Conservation (phyloP, 73 alveolate species). For the Tetrahymena malaccensis region DNA sequence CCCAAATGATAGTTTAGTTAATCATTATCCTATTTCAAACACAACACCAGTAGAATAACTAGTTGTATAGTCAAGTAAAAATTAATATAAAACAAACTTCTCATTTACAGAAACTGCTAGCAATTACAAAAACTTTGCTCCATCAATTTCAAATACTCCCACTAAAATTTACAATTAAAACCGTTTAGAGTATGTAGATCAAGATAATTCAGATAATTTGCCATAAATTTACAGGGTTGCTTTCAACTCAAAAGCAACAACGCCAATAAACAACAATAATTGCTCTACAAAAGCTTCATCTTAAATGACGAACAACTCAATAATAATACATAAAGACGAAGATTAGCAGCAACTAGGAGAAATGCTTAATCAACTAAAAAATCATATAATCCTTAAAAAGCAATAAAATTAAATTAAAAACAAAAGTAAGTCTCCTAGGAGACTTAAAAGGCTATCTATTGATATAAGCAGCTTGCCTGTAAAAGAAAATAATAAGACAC, state of each 20-base stretch:
- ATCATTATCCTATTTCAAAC: not conserved
- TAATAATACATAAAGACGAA: not conserved
- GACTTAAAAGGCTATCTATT: not conserved
- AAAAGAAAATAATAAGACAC: not conserved
- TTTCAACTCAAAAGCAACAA: not conserved
- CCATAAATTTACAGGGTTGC: not conserved
- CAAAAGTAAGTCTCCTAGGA: not conserved
- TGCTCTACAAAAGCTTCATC: not conserved
- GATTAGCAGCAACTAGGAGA: not conserved
- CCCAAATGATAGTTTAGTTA: not conserved
- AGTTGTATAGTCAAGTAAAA: not conserved
- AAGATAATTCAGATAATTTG: not conserved
- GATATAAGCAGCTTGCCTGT: not conserved
- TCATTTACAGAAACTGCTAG: not conserved
- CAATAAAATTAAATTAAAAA: not conserved
- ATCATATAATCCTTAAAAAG: not conserved
- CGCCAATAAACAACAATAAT: not conserved
- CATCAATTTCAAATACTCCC: not conserved
- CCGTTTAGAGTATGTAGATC: not conserved
- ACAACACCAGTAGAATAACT: not conserved
- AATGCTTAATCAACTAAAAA: not conserved
- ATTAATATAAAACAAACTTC: not conserved
- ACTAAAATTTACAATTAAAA: not conserved
- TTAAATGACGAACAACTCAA: not conserved
- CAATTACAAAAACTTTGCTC: not conserved